phyloP scores from a whole-genome alignment of 208 protist species.

The Crithidia fasciculata region DNA sequence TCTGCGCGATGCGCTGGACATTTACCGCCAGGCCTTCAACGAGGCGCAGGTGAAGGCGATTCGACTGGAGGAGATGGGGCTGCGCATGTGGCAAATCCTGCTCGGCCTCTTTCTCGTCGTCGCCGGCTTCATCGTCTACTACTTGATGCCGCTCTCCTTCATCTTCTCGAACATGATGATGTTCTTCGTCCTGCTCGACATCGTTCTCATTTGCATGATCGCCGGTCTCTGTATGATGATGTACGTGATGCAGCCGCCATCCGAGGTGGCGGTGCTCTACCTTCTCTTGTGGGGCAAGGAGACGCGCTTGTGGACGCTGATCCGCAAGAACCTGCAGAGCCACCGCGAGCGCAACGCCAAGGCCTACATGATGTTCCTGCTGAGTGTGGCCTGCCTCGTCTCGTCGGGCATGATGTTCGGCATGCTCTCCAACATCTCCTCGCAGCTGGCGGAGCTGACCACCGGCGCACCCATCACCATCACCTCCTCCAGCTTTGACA shows the following conservation, averaged over 20 bases:
- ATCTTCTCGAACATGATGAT: constrained; percentile 86
- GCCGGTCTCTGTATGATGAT: constrained; percentile 91
- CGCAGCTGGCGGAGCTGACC: constrained; percentile 44
- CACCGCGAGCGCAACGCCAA: constrained; percentile 91
- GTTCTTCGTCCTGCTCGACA: constrained; percentile 93
- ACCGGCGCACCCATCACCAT: constrained; percentile 68
- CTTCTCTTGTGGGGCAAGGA: constrained; percentile 91
- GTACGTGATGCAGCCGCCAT: constrained; percentile 70
- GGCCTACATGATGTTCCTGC: constrained; percentile 96
- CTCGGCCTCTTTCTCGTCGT: constrained; percentile 80
- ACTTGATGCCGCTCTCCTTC: constrained; percentile 93
- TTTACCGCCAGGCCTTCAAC: constrained; percentile 92
- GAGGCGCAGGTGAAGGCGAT: constrained; percentile 91
- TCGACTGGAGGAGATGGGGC: constrained; percentile 89
- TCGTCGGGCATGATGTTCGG: constrained; percentile 86
- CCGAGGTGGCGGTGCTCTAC: constrained; percentile 72
- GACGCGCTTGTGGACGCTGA: constrained; percentile 68
- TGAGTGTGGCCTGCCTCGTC: constrained; percentile 87
- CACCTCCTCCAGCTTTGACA: constrained; percentile 33
- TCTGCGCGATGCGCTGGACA: constrained; percentile 93
- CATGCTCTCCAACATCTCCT: constrained; percentile 54
- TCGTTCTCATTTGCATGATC: constrained; percentile 93
- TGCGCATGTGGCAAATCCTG: constrained; percentile 76
- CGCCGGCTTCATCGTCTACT: constrained; percentile 95
- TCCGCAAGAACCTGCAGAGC: constrained; percentile 90